Percentiles rank a stretch among this genome's conserved stretches.
Evolutionary conservation across 1,284 basidiomycete species (phyloP).

Genomic region (Mrakiaceae sp.): DNA sequence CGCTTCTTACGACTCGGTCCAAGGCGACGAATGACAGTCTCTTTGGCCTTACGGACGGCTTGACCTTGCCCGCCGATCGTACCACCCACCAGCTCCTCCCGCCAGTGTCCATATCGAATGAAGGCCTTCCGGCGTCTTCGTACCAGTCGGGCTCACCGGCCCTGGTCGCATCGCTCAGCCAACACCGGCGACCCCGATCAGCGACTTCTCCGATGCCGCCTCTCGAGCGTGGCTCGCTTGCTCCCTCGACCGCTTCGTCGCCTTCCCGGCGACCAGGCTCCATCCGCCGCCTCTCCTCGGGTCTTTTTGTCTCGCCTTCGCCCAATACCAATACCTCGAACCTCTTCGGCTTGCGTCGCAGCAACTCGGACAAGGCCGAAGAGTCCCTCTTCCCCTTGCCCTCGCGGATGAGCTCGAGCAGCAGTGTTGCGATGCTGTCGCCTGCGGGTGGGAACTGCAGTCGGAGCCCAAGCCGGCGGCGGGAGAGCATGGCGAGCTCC

Average conservation of each 20-base stretch:
- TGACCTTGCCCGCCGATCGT: too few relatives aligned
- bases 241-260: not conserved
- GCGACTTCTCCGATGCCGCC: conserved; percentile 5
- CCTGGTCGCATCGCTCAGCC: not conserved
- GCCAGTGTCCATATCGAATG: too few relatives aligned
- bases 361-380: not conserved
- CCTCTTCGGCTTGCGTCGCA: too few relatives aligned
- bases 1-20: not conserved
- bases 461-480: conserved; percentile 1
- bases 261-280: not conserved
- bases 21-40: not conserved
- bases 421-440: not conserved
- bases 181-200: conserved; percentile 3
- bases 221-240: not conserved
- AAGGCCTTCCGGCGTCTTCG: too few relatives aligned
- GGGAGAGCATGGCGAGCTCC: conserved; percentile 5
- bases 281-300: conserved; percentile 7
- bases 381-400: not conserved
- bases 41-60: conserved; percentile 2
- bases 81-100: too few relatives aligned
- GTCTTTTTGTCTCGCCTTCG: not conserved
- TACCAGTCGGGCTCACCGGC: too few relatives aligned
- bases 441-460: not conserved
- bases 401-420: not conserved
- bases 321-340: not conserved